Percentiles rank a stretch among this genome's conserved stretches.
Conservation (phyloP, 768 basidiomycete species). For the Pleurotus pulmonarius region DNA sequence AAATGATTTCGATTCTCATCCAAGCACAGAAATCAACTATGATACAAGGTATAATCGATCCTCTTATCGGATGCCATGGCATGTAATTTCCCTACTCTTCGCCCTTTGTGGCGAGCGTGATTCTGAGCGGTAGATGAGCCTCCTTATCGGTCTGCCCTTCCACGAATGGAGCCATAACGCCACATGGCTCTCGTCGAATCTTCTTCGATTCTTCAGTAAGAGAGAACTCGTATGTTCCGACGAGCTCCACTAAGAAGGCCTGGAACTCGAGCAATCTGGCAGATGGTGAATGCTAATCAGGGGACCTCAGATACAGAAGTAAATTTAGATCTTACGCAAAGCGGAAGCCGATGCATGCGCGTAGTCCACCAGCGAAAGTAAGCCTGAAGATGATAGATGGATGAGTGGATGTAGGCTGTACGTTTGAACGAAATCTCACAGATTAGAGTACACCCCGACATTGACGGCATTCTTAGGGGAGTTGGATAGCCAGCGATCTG, state of each 20-base stretch:
- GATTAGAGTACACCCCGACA: slow-evolving; percentile 27
- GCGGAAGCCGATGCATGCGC: slow-evolving; percentile 24
- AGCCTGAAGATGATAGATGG: slow-evolving; percentile 12
- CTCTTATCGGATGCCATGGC: no score
- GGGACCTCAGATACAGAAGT: neutral
- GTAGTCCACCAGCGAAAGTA: slow-evolving; percentile 21
- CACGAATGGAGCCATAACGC: slow-evolving; percentile 38
- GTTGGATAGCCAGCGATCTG: neutral
- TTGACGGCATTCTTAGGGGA: slow-evolving; percentile 17
- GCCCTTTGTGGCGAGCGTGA: slow-evolving; percentile 28
- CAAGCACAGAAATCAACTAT: no score
- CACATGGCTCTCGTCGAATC: slow-evolving; percentile 34
- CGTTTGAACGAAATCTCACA: slow-evolving; percentile 18
- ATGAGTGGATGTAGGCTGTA: neutral
- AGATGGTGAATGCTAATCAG: neutral
- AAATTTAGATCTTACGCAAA: slow-evolving; percentile 18
- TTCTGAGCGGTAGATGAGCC: slow-evolving; percentile 33
- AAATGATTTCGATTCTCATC: no score
- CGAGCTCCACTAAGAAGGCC: slow-evolving; percentile 52
- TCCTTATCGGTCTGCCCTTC: slow-evolving; percentile 39
- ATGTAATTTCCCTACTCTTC: neutral
- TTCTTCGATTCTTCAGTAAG: slow-evolving; percentile 29
- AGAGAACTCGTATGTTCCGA: slow-evolving; percentile 51
- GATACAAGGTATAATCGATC: no score
- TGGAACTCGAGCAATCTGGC: slow-evolving; percentile 47